phyloP scores from a whole-genome alignment of 2,329 filamentous ascomycete genomes.

The Epichloe bromicola region DNA sequence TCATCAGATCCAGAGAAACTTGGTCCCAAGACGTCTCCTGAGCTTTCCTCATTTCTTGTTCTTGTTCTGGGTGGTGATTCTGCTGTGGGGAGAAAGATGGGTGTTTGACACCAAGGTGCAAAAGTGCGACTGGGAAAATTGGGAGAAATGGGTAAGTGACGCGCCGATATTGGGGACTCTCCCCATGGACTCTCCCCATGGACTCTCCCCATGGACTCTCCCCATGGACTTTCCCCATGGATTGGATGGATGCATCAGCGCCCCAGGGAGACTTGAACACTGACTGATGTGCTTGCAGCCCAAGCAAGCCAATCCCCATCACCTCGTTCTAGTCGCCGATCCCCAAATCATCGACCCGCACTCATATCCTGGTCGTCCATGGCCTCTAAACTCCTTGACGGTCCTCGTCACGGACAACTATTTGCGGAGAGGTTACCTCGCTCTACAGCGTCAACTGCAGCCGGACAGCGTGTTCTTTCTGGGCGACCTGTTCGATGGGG shows the following conservation, averaged over 20 bases:
- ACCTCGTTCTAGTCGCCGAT: constrained; percentile 73
- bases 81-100: constrained; percentile 78
- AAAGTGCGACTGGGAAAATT: constrained; percentile 68
- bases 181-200: too few relatives aligned
- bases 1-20: constrained; percentile 25
- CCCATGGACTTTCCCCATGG: too few relatives aligned
- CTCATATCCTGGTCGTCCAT: constrained; percentile 75
- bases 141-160: constrained; percentile 77
- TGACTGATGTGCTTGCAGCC: constrained; percentile 42
- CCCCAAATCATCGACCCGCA: constrained; percentile 88
- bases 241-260: too few relatives aligned
- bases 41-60: constrained; percentile 57
- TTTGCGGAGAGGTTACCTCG: constrained; percentile 67
- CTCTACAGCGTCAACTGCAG: constrained; percentile 60
- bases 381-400: constrained; percentile 42
- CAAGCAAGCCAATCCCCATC: constrained; percentile 64
- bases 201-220: too few relatives aligned
- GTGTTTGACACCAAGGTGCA: constrained; percentile 59
- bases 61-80: constrained; percentile 57
- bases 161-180: neutral
- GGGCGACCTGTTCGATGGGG: constrained; percentile 90
- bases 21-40: constrained; percentile 37
- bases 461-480: constrained; percentile 86
- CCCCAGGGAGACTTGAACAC: neutral
- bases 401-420: constrained; percentile 72